phyloP scores from a whole-genome alignment of 176 grass and related monocot species.

The Canna indica region DNA sequence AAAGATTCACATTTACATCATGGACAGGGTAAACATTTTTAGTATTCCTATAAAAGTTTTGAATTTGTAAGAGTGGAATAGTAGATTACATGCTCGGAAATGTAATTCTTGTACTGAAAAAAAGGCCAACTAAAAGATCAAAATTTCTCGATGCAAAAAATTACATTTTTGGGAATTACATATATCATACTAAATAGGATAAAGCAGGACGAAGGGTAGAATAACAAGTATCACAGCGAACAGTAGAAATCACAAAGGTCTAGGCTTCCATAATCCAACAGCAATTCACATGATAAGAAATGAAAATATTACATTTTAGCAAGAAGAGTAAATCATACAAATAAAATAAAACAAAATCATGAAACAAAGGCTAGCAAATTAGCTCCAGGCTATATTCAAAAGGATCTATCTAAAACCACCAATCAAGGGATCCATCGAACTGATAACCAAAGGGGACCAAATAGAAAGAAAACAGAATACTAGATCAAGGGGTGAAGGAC shows the following conservation, averaged over 20 bases:
- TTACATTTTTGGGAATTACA: neutral
- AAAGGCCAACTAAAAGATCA: neutral
- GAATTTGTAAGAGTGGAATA: too few relatives aligned
- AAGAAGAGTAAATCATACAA: too few relatives aligned
- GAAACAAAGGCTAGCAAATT: neutral
- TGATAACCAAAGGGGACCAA: neutral
- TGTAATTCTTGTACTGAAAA: too few relatives aligned
- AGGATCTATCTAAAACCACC: neutral
- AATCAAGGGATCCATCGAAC: neutral
- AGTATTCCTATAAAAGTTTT: too few relatives aligned
- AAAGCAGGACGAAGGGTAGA: neutral
- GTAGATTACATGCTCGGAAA: neutral
- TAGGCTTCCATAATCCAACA: neutral
- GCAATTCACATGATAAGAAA: neutral
- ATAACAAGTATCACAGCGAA: neutral
- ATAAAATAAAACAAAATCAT: neutral
- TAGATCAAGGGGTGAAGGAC: neutral
- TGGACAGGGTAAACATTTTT: too few relatives aligned
- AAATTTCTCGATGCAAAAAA: neutral
- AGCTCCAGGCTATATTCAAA: neutral
- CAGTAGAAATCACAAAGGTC: neutral
- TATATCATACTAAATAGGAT: neutral
- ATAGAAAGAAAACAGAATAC: neutral
- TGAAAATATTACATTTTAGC: too few relatives aligned
- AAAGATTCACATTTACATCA: too few relatives aligned